These are phyloP conservation scores for Chrysophaeum taylorii DNA, from an alignment of 352 stramenopile species.

Conservation along the genomic window DNA sequence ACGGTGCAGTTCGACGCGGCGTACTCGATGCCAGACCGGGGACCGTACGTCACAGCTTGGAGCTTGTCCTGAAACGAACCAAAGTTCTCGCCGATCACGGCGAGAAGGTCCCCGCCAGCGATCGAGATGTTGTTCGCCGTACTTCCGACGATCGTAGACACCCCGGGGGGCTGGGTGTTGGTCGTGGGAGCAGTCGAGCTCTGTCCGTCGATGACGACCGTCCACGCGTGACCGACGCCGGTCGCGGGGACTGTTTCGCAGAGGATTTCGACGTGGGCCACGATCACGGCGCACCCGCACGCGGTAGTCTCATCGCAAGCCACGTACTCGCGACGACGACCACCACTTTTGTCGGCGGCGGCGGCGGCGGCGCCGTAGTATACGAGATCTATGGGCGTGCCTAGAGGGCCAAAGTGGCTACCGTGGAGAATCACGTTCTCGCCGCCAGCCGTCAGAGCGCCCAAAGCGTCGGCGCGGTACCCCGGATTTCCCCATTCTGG, in stretches of 20 bases:
- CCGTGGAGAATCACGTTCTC: slow-evolving; percentile 11
- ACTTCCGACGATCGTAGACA: neutral
- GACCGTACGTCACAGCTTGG: slow-evolving; percentile 50
- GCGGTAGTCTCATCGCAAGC: neutral
- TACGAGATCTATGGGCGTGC: neutral
- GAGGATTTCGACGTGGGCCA: slow-evolving; percentile 1
- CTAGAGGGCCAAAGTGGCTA: slow-evolving; percentile 8
- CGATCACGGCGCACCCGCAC: slow-evolving; percentile 11
- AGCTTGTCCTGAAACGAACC: slow-evolving; percentile 38
- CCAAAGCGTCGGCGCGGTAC: too few species aligned
- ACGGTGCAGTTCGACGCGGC: slow-evolving; percentile 35
- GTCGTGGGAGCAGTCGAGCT: slow-evolving; percentile 3
- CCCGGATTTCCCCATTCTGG: too few species aligned
- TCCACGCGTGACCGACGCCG: slow-evolving; percentile 17
- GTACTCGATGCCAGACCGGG: slow-evolving; percentile 43
- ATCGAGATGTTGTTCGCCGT: neutral
- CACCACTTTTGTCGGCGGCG: too few species aligned
- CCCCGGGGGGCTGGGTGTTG: neutral
- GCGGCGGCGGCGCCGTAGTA: neutral
- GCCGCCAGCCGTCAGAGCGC: neutral
- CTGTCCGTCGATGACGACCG: slow-evolving; percentile 20
- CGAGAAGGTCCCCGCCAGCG: slow-evolving; percentile 38
- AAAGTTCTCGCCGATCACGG: slow-evolving; percentile 49
- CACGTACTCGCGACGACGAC: neutral
- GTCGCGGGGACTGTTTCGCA: slow-evolving; percentile 12